phyloP scores from a whole-genome alignment of 306 rosid species.

The Glycine latifolia region DNA sequence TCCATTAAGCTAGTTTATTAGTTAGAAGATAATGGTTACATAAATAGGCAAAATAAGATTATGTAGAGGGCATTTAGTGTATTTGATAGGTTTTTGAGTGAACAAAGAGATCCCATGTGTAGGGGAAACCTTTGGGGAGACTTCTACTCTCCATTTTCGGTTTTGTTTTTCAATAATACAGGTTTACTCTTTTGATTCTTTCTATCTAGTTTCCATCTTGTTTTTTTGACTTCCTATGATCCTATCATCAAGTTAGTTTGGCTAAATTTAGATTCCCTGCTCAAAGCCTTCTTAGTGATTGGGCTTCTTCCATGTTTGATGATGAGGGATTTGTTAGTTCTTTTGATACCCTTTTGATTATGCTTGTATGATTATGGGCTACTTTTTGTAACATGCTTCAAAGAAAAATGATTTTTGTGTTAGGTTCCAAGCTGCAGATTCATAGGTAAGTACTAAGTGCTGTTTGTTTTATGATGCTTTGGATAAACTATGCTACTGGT shows the following conservation, averaged over 20 bases:
- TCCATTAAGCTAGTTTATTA: background rate
- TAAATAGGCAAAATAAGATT: background rate
- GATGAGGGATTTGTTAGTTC: constrained; percentile 15
- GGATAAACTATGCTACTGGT: background rate
- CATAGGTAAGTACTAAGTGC: too few relatives aligned
- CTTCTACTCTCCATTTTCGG: too few relatives aligned
- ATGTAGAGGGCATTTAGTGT: background rate
- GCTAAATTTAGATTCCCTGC: constrained; percentile 12
- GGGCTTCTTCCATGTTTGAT: background rate
- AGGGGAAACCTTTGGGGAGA: too few relatives aligned
- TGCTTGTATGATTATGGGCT: background rate
- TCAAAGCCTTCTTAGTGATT: background rate
- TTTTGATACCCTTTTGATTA: constrained; percentile 15
- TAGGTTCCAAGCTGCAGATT: background rate
- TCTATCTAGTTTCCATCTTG: background rate
- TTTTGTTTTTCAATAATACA: background rate
- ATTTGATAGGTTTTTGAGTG: background rate
- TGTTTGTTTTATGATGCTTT: too few relatives aligned
- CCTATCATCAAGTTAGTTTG: background rate
- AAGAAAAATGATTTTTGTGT: background rate
- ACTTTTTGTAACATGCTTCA: constrained; percentile 14
- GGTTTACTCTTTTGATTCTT: background rate
- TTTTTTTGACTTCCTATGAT: background rate
- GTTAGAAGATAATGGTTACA: background rate
- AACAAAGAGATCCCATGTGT: too few relatives aligned